phyloP scores from a whole-genome alignment of 2,329 filamentous ascomycete genomes.

The Salinomyces thailandicus region DNA sequence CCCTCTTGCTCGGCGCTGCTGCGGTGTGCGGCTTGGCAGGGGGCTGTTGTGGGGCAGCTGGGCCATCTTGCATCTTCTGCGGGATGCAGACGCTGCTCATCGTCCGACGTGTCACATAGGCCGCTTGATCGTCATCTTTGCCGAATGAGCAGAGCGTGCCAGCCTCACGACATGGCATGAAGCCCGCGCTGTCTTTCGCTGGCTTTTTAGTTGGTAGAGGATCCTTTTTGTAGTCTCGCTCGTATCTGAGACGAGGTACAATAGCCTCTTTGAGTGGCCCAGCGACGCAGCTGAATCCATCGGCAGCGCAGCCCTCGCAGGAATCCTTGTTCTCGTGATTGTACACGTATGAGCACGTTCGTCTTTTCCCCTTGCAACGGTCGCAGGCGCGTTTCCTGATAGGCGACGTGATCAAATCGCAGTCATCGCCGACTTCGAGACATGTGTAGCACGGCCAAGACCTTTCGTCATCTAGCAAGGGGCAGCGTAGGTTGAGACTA shows the following conservation, averaged over 20 bases:
- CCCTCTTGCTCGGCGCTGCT: neutral
- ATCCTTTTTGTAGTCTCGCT: constrained; percentile 11
- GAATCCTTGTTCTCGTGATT: constrained; percentile 19
- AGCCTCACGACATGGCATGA: constrained; percentile 8
- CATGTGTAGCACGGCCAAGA: constrained; percentile 31
- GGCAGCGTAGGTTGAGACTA: constrained; percentile 22
- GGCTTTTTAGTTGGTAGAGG: constrained; percentile 4
- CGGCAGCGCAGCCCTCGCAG: constrained; percentile 25
- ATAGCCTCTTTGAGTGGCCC: constrained; percentile 24
- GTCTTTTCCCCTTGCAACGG: constrained; percentile 21
- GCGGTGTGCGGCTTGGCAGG: neutral
- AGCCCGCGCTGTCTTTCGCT: constrained; percentile 3
- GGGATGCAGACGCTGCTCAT: constrained; percentile 4
- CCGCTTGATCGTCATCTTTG: constrained; percentile 4
- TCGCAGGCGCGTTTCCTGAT: constrained; percentile 27
- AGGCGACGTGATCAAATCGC: constrained; percentile 27
- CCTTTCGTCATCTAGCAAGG: constrained; percentile 24
- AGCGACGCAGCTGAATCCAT: constrained; percentile 26
- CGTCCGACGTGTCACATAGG: constrained; percentile 8
- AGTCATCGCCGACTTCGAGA: constrained; percentile 22
- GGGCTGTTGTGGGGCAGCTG: neutral
- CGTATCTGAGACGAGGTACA: constrained; percentile 12
- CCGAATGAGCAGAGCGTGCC: constrained; percentile 13
- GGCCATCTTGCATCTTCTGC: neutral
- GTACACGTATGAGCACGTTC: constrained; percentile 26